These are phyloP conservation scores for Myriosclerotinia duriaeana DNA, from an alignment of 2,329 filamentous ascomycete species.

Conservation along the genomic window DNA sequence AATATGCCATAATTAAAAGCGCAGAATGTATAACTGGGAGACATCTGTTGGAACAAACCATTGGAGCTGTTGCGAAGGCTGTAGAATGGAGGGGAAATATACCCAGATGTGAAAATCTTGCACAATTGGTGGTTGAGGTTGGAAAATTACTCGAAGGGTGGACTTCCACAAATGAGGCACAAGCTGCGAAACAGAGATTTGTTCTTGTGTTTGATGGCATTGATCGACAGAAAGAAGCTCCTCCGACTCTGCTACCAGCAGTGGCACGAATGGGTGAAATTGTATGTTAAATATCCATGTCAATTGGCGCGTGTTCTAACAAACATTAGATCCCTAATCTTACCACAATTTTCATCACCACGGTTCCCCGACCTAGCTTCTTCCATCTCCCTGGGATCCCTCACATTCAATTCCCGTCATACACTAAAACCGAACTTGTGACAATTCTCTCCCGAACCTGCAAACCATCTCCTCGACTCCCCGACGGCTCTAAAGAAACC, in stretches of 20 bases:
- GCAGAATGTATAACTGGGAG: constrained; percentile 75
- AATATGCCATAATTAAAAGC: constrained; percentile 64
- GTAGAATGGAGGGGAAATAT: constrained; percentile 51
- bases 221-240: constrained; percentile 78
- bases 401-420: constrained; percentile 80
- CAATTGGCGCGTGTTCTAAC: constrained; percentile 24
- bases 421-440: constrained; percentile 77
- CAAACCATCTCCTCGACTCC: constrained; percentile 49
- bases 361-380: constrained; percentile 65
- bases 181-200: constrained; percentile 52
- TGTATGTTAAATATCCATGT: constrained; percentile 51
- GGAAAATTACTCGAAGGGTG: constrained; percentile 54
- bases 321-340: constrained; percentile 69
- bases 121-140: constrained; percentile 72
- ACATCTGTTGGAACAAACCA: constrained; percentile 72
- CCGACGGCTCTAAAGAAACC: constrained; percentile 50
- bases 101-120: constrained; percentile 75
- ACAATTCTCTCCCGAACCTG: constrained; percentile 64
- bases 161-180: constrained; percentile 34
- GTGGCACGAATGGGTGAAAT: constrained; percentile 79
- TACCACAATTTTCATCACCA: constrained; percentile 74
- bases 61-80: constrained; percentile 58
- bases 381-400: constrained; percentile 70
- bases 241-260: constrained; percentile 75
- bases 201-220: constrained; percentile 86